These are phyloP conservation scores for Coemansia sp. DNA, from an alignment of 192 early-diverging fungal genomes.

Conservation along the genomic window DNA sequence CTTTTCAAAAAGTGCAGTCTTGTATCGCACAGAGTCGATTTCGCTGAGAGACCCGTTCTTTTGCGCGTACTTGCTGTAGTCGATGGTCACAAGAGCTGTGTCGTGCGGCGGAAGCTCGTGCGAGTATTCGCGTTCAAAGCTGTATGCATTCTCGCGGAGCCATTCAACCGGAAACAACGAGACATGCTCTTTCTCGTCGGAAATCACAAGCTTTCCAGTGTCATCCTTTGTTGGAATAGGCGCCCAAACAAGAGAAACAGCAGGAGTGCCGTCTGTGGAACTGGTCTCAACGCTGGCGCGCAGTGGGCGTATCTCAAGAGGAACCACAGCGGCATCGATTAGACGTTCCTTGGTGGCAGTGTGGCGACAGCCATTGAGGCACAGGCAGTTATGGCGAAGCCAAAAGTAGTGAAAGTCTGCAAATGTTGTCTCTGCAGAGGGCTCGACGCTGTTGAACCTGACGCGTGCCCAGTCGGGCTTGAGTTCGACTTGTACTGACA, in stretches of 20 bases:
- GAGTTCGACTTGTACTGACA: slow-evolving; percentile 40
- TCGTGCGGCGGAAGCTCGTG: slow-evolving; percentile 48
- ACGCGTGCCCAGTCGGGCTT: slow-evolving; percentile 53
- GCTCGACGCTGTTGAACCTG: slow-evolving; percentile 11
- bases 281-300: slow-evolving; percentile 16
- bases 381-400: slow-evolving; percentile 58
- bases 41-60: slow-evolving; percentile 6
- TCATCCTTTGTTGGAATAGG: slow-evolving; percentile 49
- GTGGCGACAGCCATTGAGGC: slow-evolving; percentile 53
- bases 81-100: slow-evolving; percentile 32
- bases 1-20: slow-evolving; percentile 25
- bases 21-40: slow-evolving; percentile 16
- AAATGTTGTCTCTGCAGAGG: neutral
- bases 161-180: slow-evolving; percentile 34
- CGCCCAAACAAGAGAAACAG: slow-evolving; percentile 40
- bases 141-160: slow-evolving; percentile 50
- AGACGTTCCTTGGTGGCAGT: slow-evolving; percentile 42
- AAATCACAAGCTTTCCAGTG: slow-evolving; percentile 20
- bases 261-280: slow-evolving; percentile 9
- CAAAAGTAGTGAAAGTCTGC: slow-evolving; percentile 58
- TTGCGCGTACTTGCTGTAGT: slow-evolving; percentile 26
- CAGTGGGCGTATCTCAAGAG: slow-evolving; percentile 48
- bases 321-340: slow-evolving; percentile 47
- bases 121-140: slow-evolving; percentile 23
- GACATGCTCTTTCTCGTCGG: slow-evolving; percentile 41